Base-by-base conservation (phyloP, 192 early-diverging fungal genomes). In the Coemansia sp. region DNA sequence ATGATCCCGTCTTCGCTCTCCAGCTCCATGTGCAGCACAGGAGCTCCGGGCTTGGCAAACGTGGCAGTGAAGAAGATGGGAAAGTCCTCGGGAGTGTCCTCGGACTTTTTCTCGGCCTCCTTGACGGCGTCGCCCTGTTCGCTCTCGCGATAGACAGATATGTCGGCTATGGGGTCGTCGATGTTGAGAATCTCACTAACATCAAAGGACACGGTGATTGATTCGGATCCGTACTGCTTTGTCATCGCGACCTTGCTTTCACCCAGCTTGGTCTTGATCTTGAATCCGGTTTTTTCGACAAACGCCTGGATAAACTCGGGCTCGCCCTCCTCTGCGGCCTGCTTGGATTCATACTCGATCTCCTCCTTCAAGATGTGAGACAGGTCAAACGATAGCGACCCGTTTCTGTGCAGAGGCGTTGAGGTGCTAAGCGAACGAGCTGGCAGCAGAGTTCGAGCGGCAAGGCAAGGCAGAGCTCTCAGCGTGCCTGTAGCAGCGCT, bases 201-300 rank as follows among this genome's bases (percentile, higher is more conserved):
- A 27, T 88, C 88, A 76, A 98, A 95, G 15, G 86, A 65, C 53
- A 93, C 84, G n/a, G 88, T 87, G 74, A 98, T 92, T 42, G 84
- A 89, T 80, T 98, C 96, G 70, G 86, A 90, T 41, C 93, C 94
- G 77, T 94, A 95, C 56, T 86, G 89, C 69, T 93, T 84, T 15
- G 87, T 85, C 64, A 98, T 69, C 26, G 66, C 61, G 27, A 98
- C 90, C 76, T 91, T 88, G 71, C 91, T 91, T 3, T 82, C 66
- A 35, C 92, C 93, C 11, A 81, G 17, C 65, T 86, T 85, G 69
- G 95, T 90, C 61, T 91, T 86, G 77, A 98, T 83, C 86, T 86
- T 83, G 73, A 87, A 88, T 2, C 78, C 73, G 26, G 86, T 86
- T 53, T 76, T 67, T 34, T 85, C 68, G 56, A 84, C 60, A 68